Conservation (phyloP, 2,329 filamentous ascomycete species). For the Aspergillus brunneoviolaceus region DNA sequence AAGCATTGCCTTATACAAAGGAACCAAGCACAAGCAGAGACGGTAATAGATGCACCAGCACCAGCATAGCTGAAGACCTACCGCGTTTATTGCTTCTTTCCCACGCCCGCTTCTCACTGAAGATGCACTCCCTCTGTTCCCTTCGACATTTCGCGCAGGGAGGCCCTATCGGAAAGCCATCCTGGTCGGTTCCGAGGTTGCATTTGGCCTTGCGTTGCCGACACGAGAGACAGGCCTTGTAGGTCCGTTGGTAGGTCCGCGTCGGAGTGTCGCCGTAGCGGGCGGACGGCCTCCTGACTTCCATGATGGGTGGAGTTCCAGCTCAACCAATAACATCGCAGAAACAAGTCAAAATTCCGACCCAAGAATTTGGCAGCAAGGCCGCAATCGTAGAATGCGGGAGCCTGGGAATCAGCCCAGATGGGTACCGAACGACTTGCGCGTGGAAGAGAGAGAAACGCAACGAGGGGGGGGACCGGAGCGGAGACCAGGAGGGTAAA, state of each 20-base stretch:
- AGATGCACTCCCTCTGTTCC: slow-evolving; percentile 52
- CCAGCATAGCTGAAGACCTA: slow-evolving; percentile 1
- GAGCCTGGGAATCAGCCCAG: not conserved
- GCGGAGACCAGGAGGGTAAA: slow-evolving; percentile 8
- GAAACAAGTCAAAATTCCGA: not conserved
- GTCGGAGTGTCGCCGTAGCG: slow-evolving; percentile 26
- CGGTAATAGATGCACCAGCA: not conserved
- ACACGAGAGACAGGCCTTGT: slow-evolving; percentile 56
- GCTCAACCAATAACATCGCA: slow-evolving; percentile 17
- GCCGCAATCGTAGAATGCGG: not conserved
- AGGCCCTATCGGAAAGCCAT: slow-evolving; percentile 39
- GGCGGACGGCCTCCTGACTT: slow-evolving; percentile 18
- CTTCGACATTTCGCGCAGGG: slow-evolving; percentile 52
- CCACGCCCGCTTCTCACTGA: slow-evolving; percentile 45
- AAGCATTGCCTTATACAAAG: not conserved
- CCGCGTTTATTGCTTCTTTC: slow-evolving; percentile 38
- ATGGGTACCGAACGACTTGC: not conserved
- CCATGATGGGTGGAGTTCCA: slow-evolving; percentile 17
- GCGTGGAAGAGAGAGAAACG: not conserved
- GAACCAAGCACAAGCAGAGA: not conserved
- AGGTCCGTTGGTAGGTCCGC: slow-evolving; percentile 50
- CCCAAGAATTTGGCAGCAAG: not conserved
- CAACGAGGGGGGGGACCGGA: not conserved
- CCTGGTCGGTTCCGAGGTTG: slow-evolving; percentile 44
- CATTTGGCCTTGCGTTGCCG: slow-evolving; percentile 55